Evolutionary conservation across 352 stramenopile genomes (phyloP).

Genomic region (Hyaloperonospora arabidopsidis): DNA sequence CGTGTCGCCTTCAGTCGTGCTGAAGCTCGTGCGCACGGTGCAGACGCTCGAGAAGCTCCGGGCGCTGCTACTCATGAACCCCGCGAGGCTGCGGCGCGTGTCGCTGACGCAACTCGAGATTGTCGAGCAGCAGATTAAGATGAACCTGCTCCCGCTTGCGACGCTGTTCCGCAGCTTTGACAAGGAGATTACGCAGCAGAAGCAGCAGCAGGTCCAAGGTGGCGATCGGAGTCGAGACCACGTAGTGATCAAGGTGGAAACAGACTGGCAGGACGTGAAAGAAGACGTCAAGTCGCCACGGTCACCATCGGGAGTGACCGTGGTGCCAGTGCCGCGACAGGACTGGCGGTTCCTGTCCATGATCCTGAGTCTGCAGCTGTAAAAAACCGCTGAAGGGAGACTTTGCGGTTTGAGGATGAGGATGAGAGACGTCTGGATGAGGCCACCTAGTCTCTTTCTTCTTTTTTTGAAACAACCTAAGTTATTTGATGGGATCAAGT

Average conservation of each 20-base stretch:
- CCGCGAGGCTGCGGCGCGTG: constrained; percentile 17
- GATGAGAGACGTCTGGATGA: not conserved
- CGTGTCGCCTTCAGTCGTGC: constrained; percentile 16
- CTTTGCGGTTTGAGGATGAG: too few relatives aligned
- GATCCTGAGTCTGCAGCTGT: constrained; percentile 32
- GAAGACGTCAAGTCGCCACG: constrained; percentile 19
- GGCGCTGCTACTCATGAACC: constrained; percentile 24
- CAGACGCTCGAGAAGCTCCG: constrained; percentile 34
- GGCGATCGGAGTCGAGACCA: too few relatives aligned
- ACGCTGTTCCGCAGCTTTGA: constrained; percentile 35
- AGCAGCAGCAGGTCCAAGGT: not conserved
- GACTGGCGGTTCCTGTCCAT: constrained; percentile 37
- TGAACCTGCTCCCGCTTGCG: constrained; percentile 29
- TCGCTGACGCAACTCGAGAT: constrained; percentile 23
- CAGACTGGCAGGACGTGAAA: constrained; percentile 1
- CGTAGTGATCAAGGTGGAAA: constrained; percentile 13
- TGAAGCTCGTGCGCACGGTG: constrained; percentile 30
- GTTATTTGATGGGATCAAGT: too few relatives aligned
- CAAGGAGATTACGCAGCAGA: not conserved
- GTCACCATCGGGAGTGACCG: constrained; percentile 22
- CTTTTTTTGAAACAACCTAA: constrained; percentile 17
- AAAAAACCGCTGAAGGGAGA: too few relatives aligned
- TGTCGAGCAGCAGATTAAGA: constrained; percentile 33
- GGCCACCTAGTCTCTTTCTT: not conserved
- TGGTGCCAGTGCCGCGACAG: constrained; percentile 4